These are phyloP conservation scores for Notholithocarpus densiflorus DNA, from an alignment of 306 rosid genomes.

Conservation along the genomic window DNA sequence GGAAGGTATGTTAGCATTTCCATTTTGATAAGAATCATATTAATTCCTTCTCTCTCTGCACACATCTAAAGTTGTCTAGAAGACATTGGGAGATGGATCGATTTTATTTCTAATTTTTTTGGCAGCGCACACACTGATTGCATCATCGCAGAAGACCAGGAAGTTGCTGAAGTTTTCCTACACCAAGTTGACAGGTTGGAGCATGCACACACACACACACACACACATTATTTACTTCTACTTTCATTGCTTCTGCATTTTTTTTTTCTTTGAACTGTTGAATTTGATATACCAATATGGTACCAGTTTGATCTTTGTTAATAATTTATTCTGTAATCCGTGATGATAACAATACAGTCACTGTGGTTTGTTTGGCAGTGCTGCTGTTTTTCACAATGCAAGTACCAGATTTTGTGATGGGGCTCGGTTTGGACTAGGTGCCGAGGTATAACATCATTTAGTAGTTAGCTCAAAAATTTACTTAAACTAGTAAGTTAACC, in stretches of 20 bases:
- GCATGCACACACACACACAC: background rate
- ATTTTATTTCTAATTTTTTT: constrained; percentile 14
- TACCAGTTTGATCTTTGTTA: background rate
- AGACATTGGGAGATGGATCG: background rate
- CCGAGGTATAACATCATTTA: constrained; percentile 61
- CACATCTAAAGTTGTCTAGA: background rate
- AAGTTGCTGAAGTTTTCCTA: constrained; percentile 66
- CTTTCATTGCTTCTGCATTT: background rate
- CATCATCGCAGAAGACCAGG: constrained; percentile 68
- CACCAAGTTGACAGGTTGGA: constrained; percentile 85
- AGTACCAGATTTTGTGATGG: constrained; percentile 97
- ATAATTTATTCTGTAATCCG: no score
- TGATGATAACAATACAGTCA: background rate
- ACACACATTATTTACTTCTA: background rate
- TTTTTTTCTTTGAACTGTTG: background rate
- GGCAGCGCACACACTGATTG: constrained; percentile 97
- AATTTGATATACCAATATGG: background rate
- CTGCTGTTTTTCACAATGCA: constrained; percentile 97
- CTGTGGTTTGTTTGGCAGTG: constrained; percentile 50
- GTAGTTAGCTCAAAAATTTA: background rate
- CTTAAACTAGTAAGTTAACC: no score
- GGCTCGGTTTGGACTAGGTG: constrained; percentile 95
- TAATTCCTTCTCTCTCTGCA: constrained; percentile 4
- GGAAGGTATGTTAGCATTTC: constrained; percentile 72
- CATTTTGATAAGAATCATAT: constrained; percentile 23